Conservation (phyloP, 73 alveolate species). For the Uronychia setigera region DNA sequence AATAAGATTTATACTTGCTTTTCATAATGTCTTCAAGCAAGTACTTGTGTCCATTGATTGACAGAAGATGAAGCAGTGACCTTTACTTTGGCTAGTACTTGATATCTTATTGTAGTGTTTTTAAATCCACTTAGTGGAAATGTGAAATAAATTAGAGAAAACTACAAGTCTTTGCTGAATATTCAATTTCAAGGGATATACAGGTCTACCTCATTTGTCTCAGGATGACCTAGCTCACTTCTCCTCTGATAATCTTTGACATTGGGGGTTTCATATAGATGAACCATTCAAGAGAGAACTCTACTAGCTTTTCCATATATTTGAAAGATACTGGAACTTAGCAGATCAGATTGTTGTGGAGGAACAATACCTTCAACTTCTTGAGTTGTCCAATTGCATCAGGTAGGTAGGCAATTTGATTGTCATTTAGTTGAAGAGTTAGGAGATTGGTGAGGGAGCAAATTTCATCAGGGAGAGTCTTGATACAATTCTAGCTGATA, state of each 20-base stretch:
- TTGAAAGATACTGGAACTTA: conserved; percentile 29
- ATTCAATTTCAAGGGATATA: not conserved
- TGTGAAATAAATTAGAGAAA: conserved; percentile 19
- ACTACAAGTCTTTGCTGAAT: too few relatives aligned
- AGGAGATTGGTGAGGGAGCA: conserved; percentile 7
- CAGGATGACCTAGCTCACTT: conserved; percentile 15
- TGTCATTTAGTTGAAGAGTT: conserved; percentile 43
- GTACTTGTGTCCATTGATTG: conserved; percentile 35
- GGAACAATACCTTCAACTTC: conserved; percentile 18
- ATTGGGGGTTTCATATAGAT: conserved; percentile 44
- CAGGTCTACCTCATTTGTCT: not conserved
- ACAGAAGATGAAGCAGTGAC: conserved; percentile 19
- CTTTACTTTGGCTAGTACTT: conserved; percentile 23
- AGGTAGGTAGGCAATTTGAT: conserved; percentile 13
- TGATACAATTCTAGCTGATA: conserved; percentile 8
- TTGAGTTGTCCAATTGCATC: conserved; percentile 25
- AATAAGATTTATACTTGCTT: not conserved
- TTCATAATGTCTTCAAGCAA: conserved; percentile 8
- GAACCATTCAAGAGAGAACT: conserved; percentile 61
- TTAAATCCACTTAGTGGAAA: conserved; percentile 1
- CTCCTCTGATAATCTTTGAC: conserved; percentile 29
- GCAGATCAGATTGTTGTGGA: conserved; percentile 35
- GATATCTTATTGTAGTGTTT: conserved; percentile 6
- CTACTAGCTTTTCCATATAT: conserved; percentile 18
- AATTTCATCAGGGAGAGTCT: conserved; percentile 4